Conservation (phyloP, 2,329 filamentous ascomycete species). For the Curvularia verruculosa region DNA sequence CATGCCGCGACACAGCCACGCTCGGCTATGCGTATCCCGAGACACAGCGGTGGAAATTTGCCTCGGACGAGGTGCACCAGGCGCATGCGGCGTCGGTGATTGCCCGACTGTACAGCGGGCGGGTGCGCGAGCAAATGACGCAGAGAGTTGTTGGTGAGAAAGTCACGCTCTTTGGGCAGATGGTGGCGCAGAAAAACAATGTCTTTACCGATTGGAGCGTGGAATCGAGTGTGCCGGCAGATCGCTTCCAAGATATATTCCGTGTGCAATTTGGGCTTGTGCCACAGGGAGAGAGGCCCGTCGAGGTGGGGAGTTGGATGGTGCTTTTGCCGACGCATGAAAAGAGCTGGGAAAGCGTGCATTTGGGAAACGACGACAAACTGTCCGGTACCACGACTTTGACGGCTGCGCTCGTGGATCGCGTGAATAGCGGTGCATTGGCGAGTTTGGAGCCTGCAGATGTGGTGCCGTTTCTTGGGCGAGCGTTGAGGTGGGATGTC, state of each 20-base stretch:
- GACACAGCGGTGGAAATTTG: slow-evolving; percentile 36
- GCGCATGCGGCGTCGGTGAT: slow-evolving; percentile 23
- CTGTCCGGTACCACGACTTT: slow-evolving; percentile 30
- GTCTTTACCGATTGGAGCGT: slow-evolving; percentile 39
- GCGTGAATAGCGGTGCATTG: slow-evolving; percentile 25
- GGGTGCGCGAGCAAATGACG: slow-evolving; percentile 8
- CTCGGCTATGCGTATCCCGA: slow-evolving; percentile 47
- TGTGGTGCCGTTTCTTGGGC: slow-evolving; percentile 37
- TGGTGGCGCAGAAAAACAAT: not conserved
- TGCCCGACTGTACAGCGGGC: slow-evolving; percentile 29
- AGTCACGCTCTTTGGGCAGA: slow-evolving; percentile 2
- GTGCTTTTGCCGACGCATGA: slow-evolving; percentile 25
- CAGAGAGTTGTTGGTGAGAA: not conserved
- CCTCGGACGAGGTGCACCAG: slow-evolving; percentile 18
- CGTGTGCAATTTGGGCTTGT: slow-evolving; percentile 28
- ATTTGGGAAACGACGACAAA: slow-evolving; percentile 4
- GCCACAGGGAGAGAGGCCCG: slow-evolving; percentile 22
- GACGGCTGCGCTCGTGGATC: slow-evolving; percentile 35
- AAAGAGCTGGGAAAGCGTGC: not conserved
- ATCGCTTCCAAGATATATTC: slow-evolving; percentile 25
- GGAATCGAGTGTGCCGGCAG: slow-evolving; percentile 14
- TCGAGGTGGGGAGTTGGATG: slow-evolving; percentile 37
- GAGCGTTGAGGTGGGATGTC: slow-evolving; percentile 38
- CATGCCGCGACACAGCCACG: slow-evolving; percentile 28
- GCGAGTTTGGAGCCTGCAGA: slow-evolving; percentile 24